Base-by-base conservation (phyloP, 805 yeast species). In the Debaryomyces tyrocola region DNA sequence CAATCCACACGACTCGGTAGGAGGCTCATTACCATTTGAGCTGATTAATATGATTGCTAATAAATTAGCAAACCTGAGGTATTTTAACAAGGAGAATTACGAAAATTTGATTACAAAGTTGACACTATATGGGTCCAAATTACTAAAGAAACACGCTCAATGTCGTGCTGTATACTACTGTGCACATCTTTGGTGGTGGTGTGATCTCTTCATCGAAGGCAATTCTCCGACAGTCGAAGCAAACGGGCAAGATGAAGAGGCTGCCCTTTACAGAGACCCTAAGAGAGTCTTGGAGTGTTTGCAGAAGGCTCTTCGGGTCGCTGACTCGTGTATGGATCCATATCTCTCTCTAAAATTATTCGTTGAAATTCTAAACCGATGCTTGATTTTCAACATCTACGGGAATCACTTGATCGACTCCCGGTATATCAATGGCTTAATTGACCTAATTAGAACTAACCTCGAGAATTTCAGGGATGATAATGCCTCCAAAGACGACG, bases 101-200 rank as follows among this genome's bases (percentile, higher is more conserved):
- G 94, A 90, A 55, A 79, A 82, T 4, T 72, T 92, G 54, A 90
- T 91, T 42, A 87, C 95, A 12, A 86, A 90, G 62, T 78, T 91
- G 40, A 90, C 97, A 1, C 69, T 91, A 40, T 89, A 90, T 58
- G 96, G 96, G 4, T 88, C 96, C 11, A 89, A 88, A 64, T 74
- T 94, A 42, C 74, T 92, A 58, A 90, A 88, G 64, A 92, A 92
- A 63, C 90, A 94, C 31, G 98, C 92, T 59, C 99, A 94, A 65
- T 91, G 97, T 63, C 80, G 97, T 12, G 84, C 96, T 0, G 96
- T 90, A 5, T 89, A 87, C 61, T 67, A 81, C 43, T 91, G 96
- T 37, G 84, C 96, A 1, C 97, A 94, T 66, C 69, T 94, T 41
- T 94, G 97, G 97, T 88, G 96, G 94, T 86, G 92, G 59, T 82